These are phyloP conservation scores for Trichoderma parareesei DNA, from an alignment of 495 filamentous ascomycete species.

Conservation along the genomic window DNA sequence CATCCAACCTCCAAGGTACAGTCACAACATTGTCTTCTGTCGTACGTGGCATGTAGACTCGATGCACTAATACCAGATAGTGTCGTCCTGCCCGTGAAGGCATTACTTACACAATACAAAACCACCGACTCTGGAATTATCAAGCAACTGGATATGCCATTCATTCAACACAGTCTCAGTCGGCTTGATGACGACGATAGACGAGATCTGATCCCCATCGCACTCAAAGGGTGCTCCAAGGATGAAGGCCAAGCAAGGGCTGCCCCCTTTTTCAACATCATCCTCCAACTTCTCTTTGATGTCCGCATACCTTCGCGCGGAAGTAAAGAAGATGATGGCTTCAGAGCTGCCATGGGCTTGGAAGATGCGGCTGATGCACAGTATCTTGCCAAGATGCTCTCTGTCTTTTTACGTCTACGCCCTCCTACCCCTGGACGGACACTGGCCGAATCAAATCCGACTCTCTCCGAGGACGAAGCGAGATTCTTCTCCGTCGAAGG, in stretches of 20 bases:
- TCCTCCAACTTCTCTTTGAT: slow-evolving; percentile 64
- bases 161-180: slow-evolving; percentile 78
- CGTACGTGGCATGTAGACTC: neutral
- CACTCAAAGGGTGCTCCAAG: slow-evolving; percentile 64
- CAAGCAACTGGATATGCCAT: slow-evolving; percentile 79
- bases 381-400: slow-evolving; percentile 51
- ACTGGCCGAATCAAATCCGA: slow-evolving; percentile 49
- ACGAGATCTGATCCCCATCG: slow-evolving; percentile 56
- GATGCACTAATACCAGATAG: slow-evolving; percentile 27
- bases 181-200: slow-evolving; percentile 48
- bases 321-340: slow-evolving; percentile 61
- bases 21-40: neutral
- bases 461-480: slow-evolving; percentile 62
- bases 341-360: slow-evolving; percentile 62
- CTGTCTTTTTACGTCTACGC: slow-evolving; percentile 5
- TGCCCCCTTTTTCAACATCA: slow-evolving; percentile 72
- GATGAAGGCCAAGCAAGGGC: slow-evolving; percentile 55
- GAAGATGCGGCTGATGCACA: slow-evolving; percentile 52
- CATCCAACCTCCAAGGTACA: slow-evolving; percentile 33
- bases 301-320: slow-evolving; percentile 68
- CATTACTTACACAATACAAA: slow-evolving; percentile 85
- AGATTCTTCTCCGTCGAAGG: slow-evolving; percentile 64
- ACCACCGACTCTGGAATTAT: slow-evolving; percentile 60
- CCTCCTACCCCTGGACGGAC: slow-evolving; percentile 17
- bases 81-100: slow-evolving; percentile 74